Evolutionary conservation across 2,329 filamentous ascomycete species (phyloP).

Genomic region (Alternaria brassicae): DNA sequence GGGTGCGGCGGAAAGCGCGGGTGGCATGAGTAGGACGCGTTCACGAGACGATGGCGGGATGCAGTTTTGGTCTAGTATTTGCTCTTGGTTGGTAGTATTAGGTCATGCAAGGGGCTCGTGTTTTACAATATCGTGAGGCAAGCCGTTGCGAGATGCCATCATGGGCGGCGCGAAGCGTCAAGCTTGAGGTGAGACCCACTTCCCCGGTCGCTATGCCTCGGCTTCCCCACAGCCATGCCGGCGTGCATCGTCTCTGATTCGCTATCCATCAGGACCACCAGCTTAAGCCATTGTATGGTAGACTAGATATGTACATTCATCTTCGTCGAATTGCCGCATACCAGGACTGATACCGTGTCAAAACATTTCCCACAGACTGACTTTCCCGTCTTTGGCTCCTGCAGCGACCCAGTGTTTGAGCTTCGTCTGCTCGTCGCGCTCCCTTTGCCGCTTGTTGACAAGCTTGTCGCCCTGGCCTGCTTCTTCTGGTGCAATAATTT

Average conservation of each 20-base stretch:
- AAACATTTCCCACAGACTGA: conserved; percentile 95
- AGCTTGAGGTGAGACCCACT: conserved; percentile 17
- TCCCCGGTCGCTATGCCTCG: conserved; percentile 26
- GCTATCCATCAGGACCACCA: background rate
- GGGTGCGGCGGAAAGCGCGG: background rate
- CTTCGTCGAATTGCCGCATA: background rate
- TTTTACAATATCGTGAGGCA: conserved; percentile 15
- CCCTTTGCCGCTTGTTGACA: conserved; percentile 9
- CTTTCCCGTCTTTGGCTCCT: conserved; percentile 92
- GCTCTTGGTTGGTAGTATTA: background rate
- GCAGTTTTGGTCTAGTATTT: background rate
- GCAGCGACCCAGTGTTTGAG: conserved; percentile 86
- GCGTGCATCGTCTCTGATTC: conserved; percentile 15
- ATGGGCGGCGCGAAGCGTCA: conserved; percentile 8
- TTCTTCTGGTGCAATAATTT: conserved; percentile 40
- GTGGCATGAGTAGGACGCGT: background rate
- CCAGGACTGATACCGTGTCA: conserved; percentile 26
- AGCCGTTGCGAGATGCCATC: conserved; percentile 1
- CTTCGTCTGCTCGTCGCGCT: conserved; percentile 63
- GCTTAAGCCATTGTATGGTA: background rate
- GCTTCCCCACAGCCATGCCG: conserved; percentile 23
- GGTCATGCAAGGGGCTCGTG: background rate
- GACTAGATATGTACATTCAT: background rate
- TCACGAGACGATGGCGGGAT: background rate
- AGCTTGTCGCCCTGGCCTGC: background rate